Conservation (phyloP, 345 rosid genomes). For the Arabidopsis suecica region DNA sequence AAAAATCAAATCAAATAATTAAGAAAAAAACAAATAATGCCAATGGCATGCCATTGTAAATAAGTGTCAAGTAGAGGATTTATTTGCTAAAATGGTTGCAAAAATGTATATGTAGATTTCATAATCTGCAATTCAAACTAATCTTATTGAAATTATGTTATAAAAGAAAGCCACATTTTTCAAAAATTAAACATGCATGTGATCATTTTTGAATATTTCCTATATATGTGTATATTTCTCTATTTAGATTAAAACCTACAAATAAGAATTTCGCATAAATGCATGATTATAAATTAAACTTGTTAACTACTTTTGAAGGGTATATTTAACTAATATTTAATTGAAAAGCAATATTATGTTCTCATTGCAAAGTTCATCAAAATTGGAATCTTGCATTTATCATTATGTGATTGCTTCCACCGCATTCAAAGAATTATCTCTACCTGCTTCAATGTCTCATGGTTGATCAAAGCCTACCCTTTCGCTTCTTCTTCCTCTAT, state of each 20-base stretch:
- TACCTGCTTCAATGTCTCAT: conserved; percentile 45
- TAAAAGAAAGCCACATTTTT: conserved; percentile 6
- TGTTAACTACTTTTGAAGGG: conserved; percentile 30
- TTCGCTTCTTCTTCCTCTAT: conserved; percentile 32
- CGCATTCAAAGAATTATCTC: conserved; percentile 37
- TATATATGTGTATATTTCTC: background rate
- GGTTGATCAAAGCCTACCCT: conserved; percentile 38
- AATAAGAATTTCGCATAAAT: background rate
- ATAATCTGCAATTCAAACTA: background rate
- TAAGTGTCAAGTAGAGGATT: too few species aligned
- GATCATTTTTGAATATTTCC: background rate
- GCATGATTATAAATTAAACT: conserved; percentile 3
- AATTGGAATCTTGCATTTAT: conserved; percentile 44
- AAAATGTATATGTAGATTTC: too few species aligned
- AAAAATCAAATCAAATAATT: too few species aligned
- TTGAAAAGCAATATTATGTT: conserved; percentile 30
- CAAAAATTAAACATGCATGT: background rate
- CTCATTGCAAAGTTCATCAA: conserved; percentile 51
- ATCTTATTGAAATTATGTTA: background rate
- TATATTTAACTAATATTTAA: conserved; percentile 25
- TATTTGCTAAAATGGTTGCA: too few species aligned
- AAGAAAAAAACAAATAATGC: too few species aligned
- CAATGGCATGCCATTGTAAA: too few species aligned
- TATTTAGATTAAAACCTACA: background rate
- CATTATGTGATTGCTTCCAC: conserved; percentile 42